Evolutionary conservation across 129 eudicot genomes (phyloP).

Genomic region (Smallanthus sonchifolius): DNA sequence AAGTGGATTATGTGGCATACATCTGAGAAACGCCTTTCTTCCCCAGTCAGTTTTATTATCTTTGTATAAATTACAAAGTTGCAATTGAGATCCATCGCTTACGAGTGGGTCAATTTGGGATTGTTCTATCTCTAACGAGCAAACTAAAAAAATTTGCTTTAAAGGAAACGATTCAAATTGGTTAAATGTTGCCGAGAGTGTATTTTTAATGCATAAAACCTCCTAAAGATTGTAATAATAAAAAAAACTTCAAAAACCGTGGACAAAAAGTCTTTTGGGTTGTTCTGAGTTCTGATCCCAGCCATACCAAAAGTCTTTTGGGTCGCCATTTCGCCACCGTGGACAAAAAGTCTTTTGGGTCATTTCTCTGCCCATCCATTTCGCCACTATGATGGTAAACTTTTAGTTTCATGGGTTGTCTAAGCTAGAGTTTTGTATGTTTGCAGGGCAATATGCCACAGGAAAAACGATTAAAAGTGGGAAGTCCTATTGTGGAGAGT

Average conservation of each 20-base stretch:
- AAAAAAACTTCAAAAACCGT: neutral
- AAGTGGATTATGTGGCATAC: constrained; percentile 55
- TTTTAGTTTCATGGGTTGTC: constrained; percentile 1
- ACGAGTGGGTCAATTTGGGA: neutral
- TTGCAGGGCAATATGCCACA: constrained; percentile 75
- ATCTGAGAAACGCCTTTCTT: constrained; percentile 33
- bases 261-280: neutral
- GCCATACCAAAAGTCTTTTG: neutral
- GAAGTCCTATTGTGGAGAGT: constrained; percentile 28
- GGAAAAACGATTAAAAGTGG: constrained; percentile 65
- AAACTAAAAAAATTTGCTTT: neutral
- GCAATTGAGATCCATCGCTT: neutral
- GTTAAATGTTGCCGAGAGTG: neutral
- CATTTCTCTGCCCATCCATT: neutral
- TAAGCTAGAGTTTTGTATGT: neutral
- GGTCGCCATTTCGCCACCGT: no score
- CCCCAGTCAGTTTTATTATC: constrained; percentile 40
- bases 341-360: neutral
- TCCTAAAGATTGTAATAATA: neutral
- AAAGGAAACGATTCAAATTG: neutral
- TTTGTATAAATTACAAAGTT: neutral
- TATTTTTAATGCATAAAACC: neutral
- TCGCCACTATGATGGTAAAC: neutral
- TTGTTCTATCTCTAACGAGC: neutral
- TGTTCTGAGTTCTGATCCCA: neutral